These are phyloP conservation scores for Pugionium dolabratum DNA, from an alignment of 345 rosid genomes.

Conservation along the genomic window DNA sequence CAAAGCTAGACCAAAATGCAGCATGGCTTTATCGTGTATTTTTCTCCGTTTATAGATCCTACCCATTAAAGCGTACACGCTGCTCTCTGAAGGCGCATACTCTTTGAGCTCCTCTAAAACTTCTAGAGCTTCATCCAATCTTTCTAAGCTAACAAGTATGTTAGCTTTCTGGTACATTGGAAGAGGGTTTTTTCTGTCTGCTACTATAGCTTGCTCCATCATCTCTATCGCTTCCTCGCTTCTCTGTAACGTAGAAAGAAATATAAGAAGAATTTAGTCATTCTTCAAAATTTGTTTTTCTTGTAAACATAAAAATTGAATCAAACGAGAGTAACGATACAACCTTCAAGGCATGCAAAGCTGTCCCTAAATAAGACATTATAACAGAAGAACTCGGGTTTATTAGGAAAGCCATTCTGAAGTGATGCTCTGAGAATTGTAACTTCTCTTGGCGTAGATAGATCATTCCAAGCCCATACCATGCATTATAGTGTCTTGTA, in stretches of 20 bases:
- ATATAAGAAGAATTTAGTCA: slow-evolving; percentile 15
- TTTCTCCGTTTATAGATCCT: slow-evolving; percentile 72
- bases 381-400: slow-evolving; percentile 91
- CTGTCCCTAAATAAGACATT: slow-evolving; percentile 91
- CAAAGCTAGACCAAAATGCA: slow-evolving; percentile 90
- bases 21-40: slow-evolving; percentile 89
- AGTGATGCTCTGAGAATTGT: slow-evolving; percentile 96
- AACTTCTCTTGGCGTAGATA: slow-evolving; percentile 93
- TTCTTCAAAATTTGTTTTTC: not conserved
- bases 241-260: slow-evolving; percentile 52
- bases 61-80: slow-evolving; percentile 95
- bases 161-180: slow-evolving; percentile 98
- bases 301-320: not conserved
- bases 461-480: slow-evolving; percentile 98
- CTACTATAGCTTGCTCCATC: slow-evolving; percentile 88
- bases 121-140: slow-evolving; percentile 80
- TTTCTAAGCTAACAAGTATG: slow-evolving; percentile 73
- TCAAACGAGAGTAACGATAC: slow-evolving; percentile 6
- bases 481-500: slow-evolving; percentile 89
- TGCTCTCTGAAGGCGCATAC: slow-evolving; percentile 89
- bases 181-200: slow-evolving; percentile 93
- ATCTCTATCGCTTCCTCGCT: slow-evolving; percentile 83
- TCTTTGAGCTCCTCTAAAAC: slow-evolving; percentile 94
- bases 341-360: slow-evolving; percentile 86
- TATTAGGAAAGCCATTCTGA: slow-evolving; percentile 81